Base-by-base conservation (phyloP, 805 yeast genomes). In the Torulaspora maleeae region DNA sequence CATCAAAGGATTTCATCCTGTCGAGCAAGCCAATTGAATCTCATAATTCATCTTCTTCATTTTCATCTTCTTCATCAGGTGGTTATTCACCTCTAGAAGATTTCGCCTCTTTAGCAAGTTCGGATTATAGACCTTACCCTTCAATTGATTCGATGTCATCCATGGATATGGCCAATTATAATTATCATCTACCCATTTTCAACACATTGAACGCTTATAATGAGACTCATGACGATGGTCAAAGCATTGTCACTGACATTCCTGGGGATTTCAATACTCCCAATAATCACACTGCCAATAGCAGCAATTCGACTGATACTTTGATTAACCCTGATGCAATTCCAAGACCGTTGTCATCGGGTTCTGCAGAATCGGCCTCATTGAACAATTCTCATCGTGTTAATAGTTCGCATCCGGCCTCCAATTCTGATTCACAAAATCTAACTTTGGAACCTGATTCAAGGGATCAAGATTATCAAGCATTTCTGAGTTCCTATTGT, bases 401-500 rank as follows among this genome's bases (percentile, higher is more conserved):
- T 17, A 41, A 27, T 16, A 36, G 28, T 9, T 20, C 20, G 8
- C 17, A 24, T 12, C 16, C 34, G 10, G 27, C 32, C 19, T 19
- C 41, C 19, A 24, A 24, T 17, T 28, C 32, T 9, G 32, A 38
- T 22, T 28, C 35, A 13, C 19, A 38, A 12, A 28, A 20, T 28
- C 12, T 16, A 11, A 29, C 34, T 13, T 17, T 30, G 3, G 41
- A 38, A 28, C 11, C 30, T 6, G 30, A 27, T 7, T 15, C 38
- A 24, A 52, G 49, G 30, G 50, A 54, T 41, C 45, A 49, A 44
- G 59, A 59, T 44, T 60, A 61, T 42, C 56, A 61, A 35, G 52
- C 58, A 10, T 51, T 61, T 36, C 36, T 59, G 24, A 53, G 55
- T 35, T 54, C 64, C 4, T 60, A 58, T 38, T 59, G 66, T 44